Base-by-base conservation (phyloP, 2,329 filamentous ascomycete species). In the Cercospora nicotianae region DNA sequence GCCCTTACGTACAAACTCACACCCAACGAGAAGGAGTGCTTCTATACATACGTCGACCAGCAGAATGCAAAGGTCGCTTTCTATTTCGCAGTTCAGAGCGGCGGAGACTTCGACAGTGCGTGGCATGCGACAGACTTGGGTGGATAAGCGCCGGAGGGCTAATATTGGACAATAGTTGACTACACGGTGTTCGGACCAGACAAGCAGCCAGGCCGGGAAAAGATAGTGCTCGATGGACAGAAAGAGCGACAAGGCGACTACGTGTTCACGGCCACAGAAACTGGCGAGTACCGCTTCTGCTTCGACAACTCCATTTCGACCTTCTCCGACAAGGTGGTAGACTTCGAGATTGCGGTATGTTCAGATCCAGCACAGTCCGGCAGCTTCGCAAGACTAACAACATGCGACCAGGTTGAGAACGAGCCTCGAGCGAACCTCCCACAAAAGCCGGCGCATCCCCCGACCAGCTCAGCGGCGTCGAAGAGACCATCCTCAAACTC, bases 61-160 rank as follows among this genome's bases (percentile, higher is more conserved):
- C 86, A 87, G 79, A 90, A 90, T 75, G 88, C 91, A 76, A 99
- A 99, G 87, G 86, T 99, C 74, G 94, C 95, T 60, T 99, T 99
- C 79, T 99, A 99, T 84, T 99, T 99, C 82, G 96, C 95, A 69
- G 95, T 99, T 84, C 95, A 99, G 96, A 94, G 94, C 8, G 95
- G 95, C 77, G 96, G 95, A 75, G 94, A 93, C 31, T 99, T 99
- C 83, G 95, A 99, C 84, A 75, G 76, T 78, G 70, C 62, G 75
- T 67, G 26, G 36, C 61, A 30, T 31, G 30, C 7, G 60, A 13
- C 3, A n/a, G 23, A 39, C 31, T 26, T 18, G 12, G 36, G 9
- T 1, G 42, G 16, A 18, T 10, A 28, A 42, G 65, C 3, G 28
- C 13, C 42, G 18, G 23, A 31, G 31, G 42, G 36, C 62, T 64